Evolutionary conservation across 169 alveolate genomes (phyloP), one percentile per base, ranked within the genome.

Genomic region (Cryptosporidium ubiquitum): DNA sequence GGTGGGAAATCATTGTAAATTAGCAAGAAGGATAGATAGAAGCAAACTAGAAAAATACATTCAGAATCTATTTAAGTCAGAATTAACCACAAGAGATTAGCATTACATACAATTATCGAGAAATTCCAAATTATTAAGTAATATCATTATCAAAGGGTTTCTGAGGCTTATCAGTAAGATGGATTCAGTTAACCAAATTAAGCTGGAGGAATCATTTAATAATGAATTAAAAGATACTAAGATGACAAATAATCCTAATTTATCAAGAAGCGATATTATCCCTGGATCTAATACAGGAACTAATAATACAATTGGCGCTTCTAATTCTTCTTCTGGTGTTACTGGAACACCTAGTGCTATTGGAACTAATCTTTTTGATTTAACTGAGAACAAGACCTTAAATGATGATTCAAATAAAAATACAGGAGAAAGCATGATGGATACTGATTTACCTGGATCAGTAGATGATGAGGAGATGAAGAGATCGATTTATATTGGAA

Each of bases 401-500:
- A 26, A 26, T 23, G 84, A 69, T 42, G 84, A 69, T 7, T 40
- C 61, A 23, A 35, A 57, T 20, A 74, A 74, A 0, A 23, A 89
- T 31, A 18, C 14, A 9, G 66, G 68, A 35, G 73, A 42, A 12
- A 52, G 66, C 6, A 31, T 69, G 84, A 85, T 85, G 91, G 91
- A 85, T 14, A 42, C 74, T 0, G 91, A 85, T 66, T 51, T 69
- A 31, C 84, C 68, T 9, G 85, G 71, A 33, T 35, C 70, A 6
- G 61, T 42, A 10, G 91, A 84, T 42, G 91, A 84, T 55, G 91
- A 84, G 35, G 85, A 69, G 64, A 70, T 69, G 69, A 84, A 42
- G 10, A 51, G 91, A 29, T 84, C 91, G 16, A 84, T 84, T 18
- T 84, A 69, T 84, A 70, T 84, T 37, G 91, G 91, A 60, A 84